A percentile compares a stretch with the other conserved stretches of the same genome.
These are phyloP conservation scores for Penicillium sp. DNA, from an alignment of 2,329 filamentous ascomycete species.

Conservation along the genomic window DNA sequence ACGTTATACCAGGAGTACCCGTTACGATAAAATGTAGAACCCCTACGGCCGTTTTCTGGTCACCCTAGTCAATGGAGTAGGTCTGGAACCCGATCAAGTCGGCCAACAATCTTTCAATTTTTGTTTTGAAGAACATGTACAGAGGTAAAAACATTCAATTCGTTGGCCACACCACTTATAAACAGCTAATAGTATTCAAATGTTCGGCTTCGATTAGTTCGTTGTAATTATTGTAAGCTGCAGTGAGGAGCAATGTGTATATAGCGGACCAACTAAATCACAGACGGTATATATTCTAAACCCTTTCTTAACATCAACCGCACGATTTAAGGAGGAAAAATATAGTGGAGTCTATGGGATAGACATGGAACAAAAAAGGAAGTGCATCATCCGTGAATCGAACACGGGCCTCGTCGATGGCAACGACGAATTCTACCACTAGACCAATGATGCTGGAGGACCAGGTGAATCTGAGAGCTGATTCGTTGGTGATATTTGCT, in stretches of 20 bases:
- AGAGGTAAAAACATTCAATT: too few relatives aligned
- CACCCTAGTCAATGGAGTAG: too few relatives aligned
- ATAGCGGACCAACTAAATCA: neutral
- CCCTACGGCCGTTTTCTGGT: too few relatives aligned
- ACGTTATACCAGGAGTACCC: too few relatives aligned
- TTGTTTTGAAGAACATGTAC: too few relatives aligned
- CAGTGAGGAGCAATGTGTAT: too few relatives aligned
- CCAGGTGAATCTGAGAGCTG: neutral
- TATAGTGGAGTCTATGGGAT: neutral
- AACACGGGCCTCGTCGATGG: slow-evolving; percentile 48
- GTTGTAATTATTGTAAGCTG: neutral
- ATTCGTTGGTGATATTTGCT: neutral
- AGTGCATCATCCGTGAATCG: slow-evolving; percentile 44
- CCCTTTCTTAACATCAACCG: neutral
- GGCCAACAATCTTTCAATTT: too few relatives aligned
- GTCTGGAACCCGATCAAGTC: too few relatives aligned
- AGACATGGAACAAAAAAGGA: neutral
- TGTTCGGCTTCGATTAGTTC: neutral
- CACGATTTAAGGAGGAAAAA: neutral
- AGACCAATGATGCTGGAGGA: slow-evolving; percentile 41
- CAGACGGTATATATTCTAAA: neutral
- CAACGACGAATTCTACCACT: slow-evolving; percentile 48
- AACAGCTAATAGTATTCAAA: too few relatives aligned
- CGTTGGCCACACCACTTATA: too few relatives aligned
- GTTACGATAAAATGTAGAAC: too few relatives aligned